These are phyloP conservation scores for Candida golubevii DNA, from an alignment of 805 yeast species.

Conservation along the genomic window DNA sequence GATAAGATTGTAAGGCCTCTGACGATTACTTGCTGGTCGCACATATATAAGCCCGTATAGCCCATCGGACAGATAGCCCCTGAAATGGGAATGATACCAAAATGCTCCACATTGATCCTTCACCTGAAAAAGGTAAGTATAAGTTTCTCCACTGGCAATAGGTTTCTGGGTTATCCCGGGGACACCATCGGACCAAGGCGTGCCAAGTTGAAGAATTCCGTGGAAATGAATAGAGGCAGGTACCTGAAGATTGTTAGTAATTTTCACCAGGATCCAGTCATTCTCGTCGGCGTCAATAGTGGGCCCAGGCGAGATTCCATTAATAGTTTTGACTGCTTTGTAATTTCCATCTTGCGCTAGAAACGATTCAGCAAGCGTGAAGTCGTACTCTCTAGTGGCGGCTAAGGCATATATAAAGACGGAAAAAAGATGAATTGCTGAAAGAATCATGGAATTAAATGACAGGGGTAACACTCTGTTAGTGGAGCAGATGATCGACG, in stretches of 20 bases:
- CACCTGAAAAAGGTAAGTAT: slow-evolving; percentile 39
- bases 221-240: slow-evolving; percentile 50
- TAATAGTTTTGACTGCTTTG: slow-evolving; percentile 32
- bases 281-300: slow-evolving; percentile 32
- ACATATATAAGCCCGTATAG: slow-evolving; percentile 44
- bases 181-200: slow-evolving; percentile 50
- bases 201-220: slow-evolving; percentile 45
- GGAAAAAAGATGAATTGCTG: too few relatives aligned
- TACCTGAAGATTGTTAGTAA: slow-evolving; percentile 35
- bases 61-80: slow-evolving; percentile 47
- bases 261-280: slow-evolving; percentile 31
- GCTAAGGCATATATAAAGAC: background rate
- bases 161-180: slow-evolving; percentile 49
- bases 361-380: slow-evolving; percentile 10
- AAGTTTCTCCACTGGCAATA: slow-evolving; percentile 39
- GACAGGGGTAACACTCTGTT: too few relatives aligned
- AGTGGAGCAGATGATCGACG: too few relatives aligned
- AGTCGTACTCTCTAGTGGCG: slow-evolving; percentile 1
- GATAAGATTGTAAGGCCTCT: slow-evolving; percentile 31
- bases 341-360: slow-evolving; percentile 31
- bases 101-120: slow-evolving; percentile 43
- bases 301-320: slow-evolving; percentile 51
- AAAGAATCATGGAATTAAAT: too few relatives aligned
- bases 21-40: slow-evolving; percentile 28
- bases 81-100: slow-evolving; percentile 54